Evolutionary conservation across 2,329 filamentous ascomycete species (phyloP), one percentile per base, ranked within the genome.

Genomic region (Exophiala sideris): DNA sequence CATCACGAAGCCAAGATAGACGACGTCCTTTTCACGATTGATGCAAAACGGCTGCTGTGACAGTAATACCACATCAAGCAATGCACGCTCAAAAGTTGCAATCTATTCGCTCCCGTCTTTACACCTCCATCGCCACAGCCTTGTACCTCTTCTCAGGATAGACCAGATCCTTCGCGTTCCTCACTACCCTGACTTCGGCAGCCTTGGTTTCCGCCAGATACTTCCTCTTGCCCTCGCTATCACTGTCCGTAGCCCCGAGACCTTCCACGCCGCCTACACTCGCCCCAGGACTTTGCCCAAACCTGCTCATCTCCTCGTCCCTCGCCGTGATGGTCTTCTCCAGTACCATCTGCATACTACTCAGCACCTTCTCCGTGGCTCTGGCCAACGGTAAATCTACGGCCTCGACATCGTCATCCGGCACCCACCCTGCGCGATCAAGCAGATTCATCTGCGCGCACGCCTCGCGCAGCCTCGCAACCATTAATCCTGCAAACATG

Each of bases 401-500:
- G 1, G 87, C 78, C 1, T 72, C 64, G 0, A 96, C 86, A 9
- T 78, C 76, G 66, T 97, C 91, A 0, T 81, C 81, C 57, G 86
- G 90, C 45, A 88, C 74, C 94, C 94, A 99, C 57, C 84, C 84
- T 5, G 75, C 71, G 2, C 72, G 80, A 6, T 74, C 68, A 12
- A 76, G 71, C 3, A 95, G 72, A 2, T 68, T 64, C 2, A 68
- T 63, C 5, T 65, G 67, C 0, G 75, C 74, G 2, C 72, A 73
- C 21, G 89, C 91, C 75, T 97, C 89, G 54, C 92, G 86, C 66
- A 99, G 84, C 29, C 92, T 85, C 38, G 89, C 89, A 1, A 96
- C 84, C 67, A 90, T 91, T 42, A 99, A 79, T 6, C 92, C 92
- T 29, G 91, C 92, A 68, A 99, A 97, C 92, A 99, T 96, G 75